A percentile compares a stretch with the other conserved stretches of the same genome.
Evolutionary conservation across 1,284 basidiomycete species (phyloP).

Genomic region (Pyrrhoderma lamaoense): DNA sequence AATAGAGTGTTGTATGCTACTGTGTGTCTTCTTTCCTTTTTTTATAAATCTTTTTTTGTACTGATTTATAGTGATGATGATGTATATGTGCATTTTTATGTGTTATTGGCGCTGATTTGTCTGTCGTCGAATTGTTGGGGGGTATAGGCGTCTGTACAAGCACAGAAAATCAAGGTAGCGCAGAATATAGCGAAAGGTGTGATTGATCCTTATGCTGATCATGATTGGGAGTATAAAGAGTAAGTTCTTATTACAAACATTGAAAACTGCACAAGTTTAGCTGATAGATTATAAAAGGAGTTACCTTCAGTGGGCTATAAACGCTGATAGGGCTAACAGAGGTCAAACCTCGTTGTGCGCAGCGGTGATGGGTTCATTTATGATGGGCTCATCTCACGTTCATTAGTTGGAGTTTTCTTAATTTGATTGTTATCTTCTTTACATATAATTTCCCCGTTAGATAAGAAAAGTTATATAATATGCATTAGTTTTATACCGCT

Average conservation of each 20-base stretch:
- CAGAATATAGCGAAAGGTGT: slow-evolving; percentile 4
- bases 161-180: slow-evolving; percentile 9
- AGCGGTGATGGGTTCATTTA: too few species aligned
- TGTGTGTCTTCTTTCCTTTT: neutral
- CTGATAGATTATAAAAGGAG: slow-evolving; percentile 1
- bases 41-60: too few species aligned
- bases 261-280: too few species aligned
- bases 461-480: too few species aligned
- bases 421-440: too few species aligned
- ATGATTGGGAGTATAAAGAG: neutral
- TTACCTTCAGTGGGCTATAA: slow-evolving; percentile 11
- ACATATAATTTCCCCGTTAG: too few species aligned
- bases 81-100: neutral
- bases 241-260: neutral
- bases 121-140: neutral
- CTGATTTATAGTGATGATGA: too few species aligned
- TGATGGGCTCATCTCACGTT: too few species aligned
- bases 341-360: neutral
- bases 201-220: slow-evolving; percentile 5
- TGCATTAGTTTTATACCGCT: too few species aligned
- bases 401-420: too few species aligned
- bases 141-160: slow-evolving; percentile 9
- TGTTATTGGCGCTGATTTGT: too few species aligned
- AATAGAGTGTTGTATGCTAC: slow-evolving; percentile 14
- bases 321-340: slow-evolving; percentile 9